Conservation (phyloP, 2,329 filamentous ascomycete genomes). For the Eutypa lata region DNA sequence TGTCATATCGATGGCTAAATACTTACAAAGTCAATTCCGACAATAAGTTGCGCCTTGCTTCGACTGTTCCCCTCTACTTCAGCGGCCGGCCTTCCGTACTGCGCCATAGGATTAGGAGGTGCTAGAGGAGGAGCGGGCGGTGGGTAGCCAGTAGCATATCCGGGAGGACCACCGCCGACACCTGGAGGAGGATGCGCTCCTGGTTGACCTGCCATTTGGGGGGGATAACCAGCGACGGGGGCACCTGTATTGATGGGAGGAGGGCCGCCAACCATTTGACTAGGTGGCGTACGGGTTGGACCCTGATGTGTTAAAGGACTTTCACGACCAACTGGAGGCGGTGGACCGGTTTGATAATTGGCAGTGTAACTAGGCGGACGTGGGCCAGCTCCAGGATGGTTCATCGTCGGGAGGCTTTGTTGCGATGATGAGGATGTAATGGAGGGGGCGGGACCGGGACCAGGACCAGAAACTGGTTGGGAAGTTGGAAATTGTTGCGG, state of each 20-base stretch:
- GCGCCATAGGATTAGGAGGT: slow-evolving; percentile 33
- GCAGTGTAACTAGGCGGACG: slow-evolving; percentile 63
- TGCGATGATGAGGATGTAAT: slow-evolving; percentile 45
- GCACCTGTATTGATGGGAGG: slow-evolving; percentile 66
- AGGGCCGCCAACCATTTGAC: slow-evolving; percentile 61
- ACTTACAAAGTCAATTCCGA: slow-evolving; percentile 96
- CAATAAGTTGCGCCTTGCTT: slow-evolving; percentile 95
- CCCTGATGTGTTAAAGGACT: slow-evolving; percentile 48
- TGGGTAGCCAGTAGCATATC: slow-evolving; percentile 48
- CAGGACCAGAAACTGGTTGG: slow-evolving; percentile 24
- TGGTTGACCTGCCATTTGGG: slow-evolving; percentile 44
- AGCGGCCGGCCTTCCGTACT: slow-evolving; percentile 48
- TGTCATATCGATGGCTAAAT: not conserved
- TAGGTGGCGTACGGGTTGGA: slow-evolving; percentile 52
- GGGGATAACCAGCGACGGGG: slow-evolving; percentile 57
- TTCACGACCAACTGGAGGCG: slow-evolving; percentile 49
- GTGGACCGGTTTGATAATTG: slow-evolving; percentile 48
- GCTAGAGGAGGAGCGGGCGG: slow-evolving; percentile 39
- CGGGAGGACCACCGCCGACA: slow-evolving; percentile 41
- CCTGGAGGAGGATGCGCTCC: slow-evolving; percentile 39
- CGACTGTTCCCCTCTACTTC: slow-evolving; percentile 87
- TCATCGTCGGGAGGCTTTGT: slow-evolving; percentile 57
- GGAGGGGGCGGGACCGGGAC: slow-evolving; percentile 39
- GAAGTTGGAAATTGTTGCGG: slow-evolving; percentile 43
- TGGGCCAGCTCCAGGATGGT: slow-evolving; percentile 57